Evolutionary conservation across 495 filamentous ascomycete genomes (phyloP), one percentile per base, ranked within the genome.

Genomic region (Hypoxylon lenormandii): DNA sequence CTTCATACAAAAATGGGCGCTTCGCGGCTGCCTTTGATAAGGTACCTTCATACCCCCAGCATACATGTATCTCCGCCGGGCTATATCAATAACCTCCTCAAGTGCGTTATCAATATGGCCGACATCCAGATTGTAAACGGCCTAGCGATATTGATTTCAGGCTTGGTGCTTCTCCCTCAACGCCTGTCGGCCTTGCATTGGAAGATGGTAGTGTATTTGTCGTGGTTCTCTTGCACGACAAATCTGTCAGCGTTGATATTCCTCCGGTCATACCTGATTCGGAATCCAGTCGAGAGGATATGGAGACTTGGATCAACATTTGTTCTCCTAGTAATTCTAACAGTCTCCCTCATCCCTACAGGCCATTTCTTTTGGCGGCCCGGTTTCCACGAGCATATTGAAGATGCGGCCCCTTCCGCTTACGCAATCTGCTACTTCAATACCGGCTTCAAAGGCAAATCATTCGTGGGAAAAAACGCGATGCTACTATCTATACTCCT

Each of bases 171-270:
- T 4, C 52, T 56, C 18, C 54, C 40, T 21, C 38, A 33, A 15
- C 12, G 26, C 5, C 40, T 46, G 13, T 43, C 70, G 3, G 69
- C 66, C 1, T 81, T 81, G 37, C 76, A 83, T 49, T 83, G 76
- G 76, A 74, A 76, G 22, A 63, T 78, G 10, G 64, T 79, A 21
- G 75, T 72, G 0, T 74, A 77, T 18, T 47, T 82, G 2, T 75
- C 77, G 0, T 81, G 80, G 80, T 80, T 81, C 49, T 79, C 80
- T 8, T 78, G 67, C 16, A 47, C 79, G 4, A 80, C 79, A 0
- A 77, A 81, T 53, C 50, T 83, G 0, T 70, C 77, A 0, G 73
- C 80, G 3, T 60, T 83, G n/a, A 74, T 63, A 6, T 70, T 76
- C 16, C 64, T 83, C 76, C 66, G 66, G 1, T 21, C 12, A 1